Evolutionary conservation across 176 grass and related monocot species (phyloP).

Genomic region (Hsuehochloa calcarea): DNA sequence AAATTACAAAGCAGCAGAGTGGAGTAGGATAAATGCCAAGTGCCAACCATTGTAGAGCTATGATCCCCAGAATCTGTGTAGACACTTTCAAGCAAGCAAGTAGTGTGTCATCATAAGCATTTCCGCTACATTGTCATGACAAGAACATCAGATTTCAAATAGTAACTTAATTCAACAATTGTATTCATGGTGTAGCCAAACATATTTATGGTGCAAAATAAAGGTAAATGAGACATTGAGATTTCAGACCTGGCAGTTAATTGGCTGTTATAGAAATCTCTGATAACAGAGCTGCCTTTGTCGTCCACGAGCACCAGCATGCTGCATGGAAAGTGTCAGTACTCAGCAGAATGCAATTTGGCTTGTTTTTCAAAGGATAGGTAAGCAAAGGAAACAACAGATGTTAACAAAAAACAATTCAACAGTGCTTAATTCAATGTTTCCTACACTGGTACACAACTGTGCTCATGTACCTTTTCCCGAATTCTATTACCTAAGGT

Average conservation of each 20-base stretch:
- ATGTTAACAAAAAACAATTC: neutral
- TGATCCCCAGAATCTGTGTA: constrained; percentile 86
- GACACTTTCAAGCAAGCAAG: constrained; percentile 83
- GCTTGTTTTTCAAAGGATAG: neutral
- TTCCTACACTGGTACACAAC: constrained; percentile 18
- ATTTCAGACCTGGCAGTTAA: constrained; percentile 87
- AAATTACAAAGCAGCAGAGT: neutral
- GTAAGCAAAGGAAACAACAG: neutral
- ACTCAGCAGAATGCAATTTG: neutral
- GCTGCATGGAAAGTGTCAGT: constrained; percentile 43
- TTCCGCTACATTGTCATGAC: constrained; percentile 59
- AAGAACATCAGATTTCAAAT: constrained; percentile 15
- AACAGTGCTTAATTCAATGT: neutral
- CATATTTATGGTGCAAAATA: constrained; percentile 20
- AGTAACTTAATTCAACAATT: neutral
- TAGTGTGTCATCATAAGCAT: constrained; percentile 78
- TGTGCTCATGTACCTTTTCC: constrained; percentile 3
- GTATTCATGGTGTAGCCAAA: neutral
- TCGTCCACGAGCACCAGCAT: constrained; percentile 88
- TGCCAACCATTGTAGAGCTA: constrained; percentile 75
- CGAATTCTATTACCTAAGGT: neutral
- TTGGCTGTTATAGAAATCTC: constrained; percentile 90
- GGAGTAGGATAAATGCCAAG: constrained; percentile 26
- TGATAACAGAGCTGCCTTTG: constrained; percentile 65
- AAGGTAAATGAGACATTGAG: constrained; percentile 8